These are phyloP conservation scores for Cordia subcordata DNA, from an alignment of 257 asterid species.

Conservation along the genomic window DNA sequence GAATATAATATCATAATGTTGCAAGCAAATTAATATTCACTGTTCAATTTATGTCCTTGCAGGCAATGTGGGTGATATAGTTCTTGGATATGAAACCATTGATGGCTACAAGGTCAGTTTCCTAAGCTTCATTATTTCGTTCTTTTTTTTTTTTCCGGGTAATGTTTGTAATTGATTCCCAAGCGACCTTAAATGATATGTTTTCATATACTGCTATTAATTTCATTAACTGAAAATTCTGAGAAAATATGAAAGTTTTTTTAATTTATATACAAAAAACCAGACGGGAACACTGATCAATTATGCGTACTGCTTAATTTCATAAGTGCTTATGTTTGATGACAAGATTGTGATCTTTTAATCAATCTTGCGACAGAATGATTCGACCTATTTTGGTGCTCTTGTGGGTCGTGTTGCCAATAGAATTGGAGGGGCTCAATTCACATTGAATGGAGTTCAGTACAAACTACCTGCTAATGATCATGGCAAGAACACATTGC, in stretches of 20 bases:
- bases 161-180: no score
- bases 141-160: no score
- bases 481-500: constrained; percentile 77
- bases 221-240: no score
- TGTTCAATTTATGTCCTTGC: constrained; percentile 4
- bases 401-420: constrained; percentile 85
- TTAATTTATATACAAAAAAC: no score
- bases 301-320: no score
- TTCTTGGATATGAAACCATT: constrained; percentile 61
- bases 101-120: constrained; percentile 68
- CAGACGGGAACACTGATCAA: no score
- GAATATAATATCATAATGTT: no score
- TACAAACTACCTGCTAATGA: constrained; percentile 66
- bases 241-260: no score
- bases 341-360: background rate
- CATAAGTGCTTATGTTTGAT: background rate
- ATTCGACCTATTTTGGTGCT: constrained; percentile 68
- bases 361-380: constrained; percentile 53
- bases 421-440: constrained; percentile 69
- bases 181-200: no score
- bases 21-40: no score
- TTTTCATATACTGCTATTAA: no score
- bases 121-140: background rate
- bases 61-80: constrained; percentile 74
- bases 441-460: constrained; percentile 43